Evolutionary conservation across 345 rosid species (phyloP), one percentile per base, ranked within the genome.

Genomic region (Microthlaspi erraticum): DNA sequence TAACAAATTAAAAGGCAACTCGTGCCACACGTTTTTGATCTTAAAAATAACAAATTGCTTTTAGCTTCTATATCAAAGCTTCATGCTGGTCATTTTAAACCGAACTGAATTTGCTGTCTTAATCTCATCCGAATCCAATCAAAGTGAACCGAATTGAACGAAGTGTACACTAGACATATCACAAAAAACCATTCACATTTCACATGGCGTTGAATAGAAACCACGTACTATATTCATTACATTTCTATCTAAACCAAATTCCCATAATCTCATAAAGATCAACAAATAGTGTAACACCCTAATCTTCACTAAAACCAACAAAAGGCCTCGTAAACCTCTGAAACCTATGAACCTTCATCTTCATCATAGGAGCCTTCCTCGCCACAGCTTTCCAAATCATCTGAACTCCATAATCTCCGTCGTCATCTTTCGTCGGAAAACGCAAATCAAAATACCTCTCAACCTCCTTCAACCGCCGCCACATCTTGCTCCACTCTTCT

Each of bases 311-410:
- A 23, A 26, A 16, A 7, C 55, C 17, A 18, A 3, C 4, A 53
- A 68, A 77, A 45, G 66, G 81, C 12, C 60, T 64, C 16, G 66
- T 76, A 75, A 61, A 92, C 66, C 97, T 75, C 71, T 79, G 80
- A 14, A 86, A 76, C 76, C 74, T 88, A 79, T 94, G 83, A 43
- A 89, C 68, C 72, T 86, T 89, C 90, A 81, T 75, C 66, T 80
- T 79, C 39, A 85, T 61, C 17, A 79, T 73, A 44, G 93, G 87
- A 70, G 80, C 87, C 79, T 94, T 94, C 53, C 93, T 86, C 2
- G 89, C 87, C 32, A 94, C 69, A 7, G 97, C 90, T 80, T 84
- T 87, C 98, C 99, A 94, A 71, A 88, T 89, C 96, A 91, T 91
- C 70, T 94, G 85, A 67, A 94, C 90, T 8, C 93, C 99, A 53